A percentile compares a stretch with the other conserved stretches of the same genome.
Evolutionary conservation across 140 eudicot genomes (phyloP).

Genomic region (Stevia rebaudiana): DNA sequence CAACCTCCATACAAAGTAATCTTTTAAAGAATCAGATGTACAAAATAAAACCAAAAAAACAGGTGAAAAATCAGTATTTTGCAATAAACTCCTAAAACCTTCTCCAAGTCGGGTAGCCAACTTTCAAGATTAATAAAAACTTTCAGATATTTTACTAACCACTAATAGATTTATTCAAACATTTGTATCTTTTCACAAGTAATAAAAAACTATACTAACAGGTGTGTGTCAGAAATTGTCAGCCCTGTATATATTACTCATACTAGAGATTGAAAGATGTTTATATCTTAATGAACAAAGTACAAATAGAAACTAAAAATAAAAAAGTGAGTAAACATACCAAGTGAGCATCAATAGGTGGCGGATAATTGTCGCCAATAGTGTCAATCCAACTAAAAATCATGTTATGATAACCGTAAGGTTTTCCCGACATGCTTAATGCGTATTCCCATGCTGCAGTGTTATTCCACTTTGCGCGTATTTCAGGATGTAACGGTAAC

Average conservation of each 20-base stretch:
- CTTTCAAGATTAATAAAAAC: too few relatives aligned
- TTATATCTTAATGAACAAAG: not conserved
- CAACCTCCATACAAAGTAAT: not conserved
- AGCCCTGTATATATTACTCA: not conserved
- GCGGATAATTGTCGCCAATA: constrained; percentile 89
- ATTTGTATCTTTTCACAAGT: not conserved
- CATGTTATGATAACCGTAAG: constrained; percentile 99
- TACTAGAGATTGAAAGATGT: not conserved
- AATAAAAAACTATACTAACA: not conserved
- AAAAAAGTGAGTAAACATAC: constrained; percentile 29
- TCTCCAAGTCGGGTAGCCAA: too few relatives aligned
- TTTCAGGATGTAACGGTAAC: constrained; percentile 83
- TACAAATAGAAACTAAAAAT: not conserved
- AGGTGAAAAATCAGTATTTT: too few relatives aligned
- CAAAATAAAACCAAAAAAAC: too few relatives aligned
- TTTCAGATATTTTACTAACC: too few relatives aligned
- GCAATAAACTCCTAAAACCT: too few relatives aligned
- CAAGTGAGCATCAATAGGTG: constrained; percentile 99
- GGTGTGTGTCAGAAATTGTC: too few relatives aligned
- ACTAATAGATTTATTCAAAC: not conserved
- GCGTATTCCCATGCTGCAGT: constrained; percentile 99
- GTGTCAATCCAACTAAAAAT: constrained; percentile 99
- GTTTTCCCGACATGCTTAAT: constrained; percentile 86
- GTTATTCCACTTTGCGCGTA: constrained; percentile 73
- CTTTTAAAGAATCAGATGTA: too few relatives aligned